A percentile compares a stretch with the other conserved stretches of the same genome.
These are phyloP conservation scores for Cytospora piceae DNA, from an alignment of 2,329 filamentous ascomycete genomes.

Conservation along the genomic window DNA sequence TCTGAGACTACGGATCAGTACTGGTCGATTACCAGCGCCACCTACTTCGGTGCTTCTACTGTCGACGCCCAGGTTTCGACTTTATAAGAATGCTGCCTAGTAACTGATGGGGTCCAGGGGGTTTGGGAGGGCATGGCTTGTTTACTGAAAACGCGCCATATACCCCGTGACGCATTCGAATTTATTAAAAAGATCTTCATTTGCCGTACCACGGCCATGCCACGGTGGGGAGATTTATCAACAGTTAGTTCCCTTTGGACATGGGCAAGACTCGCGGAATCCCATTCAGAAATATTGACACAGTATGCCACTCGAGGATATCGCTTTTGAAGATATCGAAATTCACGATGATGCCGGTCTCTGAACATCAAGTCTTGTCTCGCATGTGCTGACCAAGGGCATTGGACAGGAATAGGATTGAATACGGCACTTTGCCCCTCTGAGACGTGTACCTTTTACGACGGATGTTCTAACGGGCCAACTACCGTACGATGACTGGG, in stretches of 20 bases:
- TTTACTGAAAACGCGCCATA: background rate
- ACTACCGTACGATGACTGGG: too few relatives aligned
- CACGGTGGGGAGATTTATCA: constrained; percentile 16
- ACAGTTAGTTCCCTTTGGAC: background rate
- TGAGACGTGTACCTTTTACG: too few relatives aligned
- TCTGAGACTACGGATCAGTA: background rate
- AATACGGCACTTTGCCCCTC: too few relatives aligned
- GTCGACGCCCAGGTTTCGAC: constrained; percentile 17
- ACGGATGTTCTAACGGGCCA: too few relatives aligned
- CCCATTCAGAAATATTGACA: too few relatives aligned
- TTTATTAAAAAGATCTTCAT: constrained; percentile 2
- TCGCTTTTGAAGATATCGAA: too few relatives aligned
- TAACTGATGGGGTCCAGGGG: constrained; percentile 1
- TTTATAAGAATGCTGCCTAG: constrained; percentile 13
- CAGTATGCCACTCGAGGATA: too few relatives aligned
- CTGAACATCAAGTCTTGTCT: constrained; percentile 2
- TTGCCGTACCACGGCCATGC: constrained; percentile 11
- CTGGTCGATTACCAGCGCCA: background rate
- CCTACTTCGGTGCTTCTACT: constrained; percentile 7
- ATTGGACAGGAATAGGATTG: background rate
- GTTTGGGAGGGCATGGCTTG: background rate
- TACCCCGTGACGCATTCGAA: background rate
- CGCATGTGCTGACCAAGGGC: constrained; percentile 2
- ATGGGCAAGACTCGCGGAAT: too few relatives aligned
- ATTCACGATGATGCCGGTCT: constrained; percentile 16